Evolutionary conservation across 2,329 filamentous ascomycete species (phyloP).

Genomic region (Teratosphaeria nubilosa): DNA sequence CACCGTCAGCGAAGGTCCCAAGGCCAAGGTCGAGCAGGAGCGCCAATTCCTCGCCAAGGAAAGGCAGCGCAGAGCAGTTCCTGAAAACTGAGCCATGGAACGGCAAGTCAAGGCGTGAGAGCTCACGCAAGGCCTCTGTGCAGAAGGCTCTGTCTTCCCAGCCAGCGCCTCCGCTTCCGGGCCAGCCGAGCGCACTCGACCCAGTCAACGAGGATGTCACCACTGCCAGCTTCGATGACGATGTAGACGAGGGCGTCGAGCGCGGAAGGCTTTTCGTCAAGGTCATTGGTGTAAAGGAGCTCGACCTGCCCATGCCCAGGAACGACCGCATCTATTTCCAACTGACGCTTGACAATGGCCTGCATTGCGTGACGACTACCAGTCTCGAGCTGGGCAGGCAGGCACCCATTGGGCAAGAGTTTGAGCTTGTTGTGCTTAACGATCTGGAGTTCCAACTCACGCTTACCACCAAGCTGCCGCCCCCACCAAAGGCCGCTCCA

Average conservation of each 20-base stretch:
- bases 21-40: conserved; percentile 39
- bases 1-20: conserved; percentile 31
- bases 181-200: conserved; percentile 63
- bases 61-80: conserved; percentile 68
- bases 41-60: conserved; percentile 62
- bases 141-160: conserved; percentile 33
- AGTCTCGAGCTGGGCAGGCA: conserved; percentile 88
- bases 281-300: conserved; percentile 94
- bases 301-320: conserved; percentile 81
- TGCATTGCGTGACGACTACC: conserved; percentile 93
- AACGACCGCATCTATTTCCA: conserved; percentile 91
- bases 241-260: conserved; percentile 65
- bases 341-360: conserved; percentile 91
- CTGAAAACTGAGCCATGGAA: conserved; percentile 99
- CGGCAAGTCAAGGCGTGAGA: conserved; percentile 60
- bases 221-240: conserved; percentile 38
- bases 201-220: conserved; percentile 61
- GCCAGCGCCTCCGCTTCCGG: conserved; percentile 71
- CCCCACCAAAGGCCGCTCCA: conserved; percentile 14
- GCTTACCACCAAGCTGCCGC: conserved; percentile 83
- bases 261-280: conserved; percentile 91
- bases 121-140: conserved; percentile 48
- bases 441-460: conserved; percentile 99
- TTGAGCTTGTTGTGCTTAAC: conserved; percentile 91
- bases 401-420: conserved; percentile 93